Evolutionary conservation across 768 basidiomycete genomes (phyloP), one percentile per base, ranked within the genome.

Genomic region (Hypsizygus marmoreus): DNA sequence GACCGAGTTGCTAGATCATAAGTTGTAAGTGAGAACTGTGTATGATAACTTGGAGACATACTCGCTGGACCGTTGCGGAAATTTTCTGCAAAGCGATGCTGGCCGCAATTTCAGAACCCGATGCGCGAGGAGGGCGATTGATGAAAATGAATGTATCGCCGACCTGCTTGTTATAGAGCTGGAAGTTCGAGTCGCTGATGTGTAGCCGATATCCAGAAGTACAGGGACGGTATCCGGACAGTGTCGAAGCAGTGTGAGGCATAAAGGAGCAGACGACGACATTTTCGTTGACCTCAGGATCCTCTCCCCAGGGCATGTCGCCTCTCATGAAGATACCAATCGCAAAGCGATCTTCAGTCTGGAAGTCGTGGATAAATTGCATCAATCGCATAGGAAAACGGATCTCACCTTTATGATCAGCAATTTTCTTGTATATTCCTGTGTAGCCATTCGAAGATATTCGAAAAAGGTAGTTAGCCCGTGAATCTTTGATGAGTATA

Each of bases 21-120:
- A 6, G 35, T 20, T 17, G 26, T 49, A 8, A 40, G 35, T 2
- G 9, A 25, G 17, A 4, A 19, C 23, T 3, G 7, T 11, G 4
- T 25, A 37, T 6, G 34, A 6, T n/a, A 23, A 16, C 19, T 33
- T 6, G 23, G 30, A 33, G 10, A 54, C 70, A 7, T 45, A 82
- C 84, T 64, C 64, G 63, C 50, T 77, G 76, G 0, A 85, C 80
- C 2, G 67, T 68, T 0, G 50, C 56, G 0, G 82, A 83, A 34
- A 86, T 79, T 50, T 84, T 83, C 51, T 80, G 71, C 41, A 86
- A 57, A 4, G 84, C 84, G 11, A 85, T 81, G 50, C 84, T 86
- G 1, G 73, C 64, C 1, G 75, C 67, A 17, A 82, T 69, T 30
- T 82, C 81, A 7, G 70, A 56, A 3, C 66, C 70, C 0, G 75